A percentile compares a stretch with the other conserved stretches of the same genome.
Evolutionary conservation across 139 green algal species (phyloP).

Genomic region (Chlorella sp.): DNA sequence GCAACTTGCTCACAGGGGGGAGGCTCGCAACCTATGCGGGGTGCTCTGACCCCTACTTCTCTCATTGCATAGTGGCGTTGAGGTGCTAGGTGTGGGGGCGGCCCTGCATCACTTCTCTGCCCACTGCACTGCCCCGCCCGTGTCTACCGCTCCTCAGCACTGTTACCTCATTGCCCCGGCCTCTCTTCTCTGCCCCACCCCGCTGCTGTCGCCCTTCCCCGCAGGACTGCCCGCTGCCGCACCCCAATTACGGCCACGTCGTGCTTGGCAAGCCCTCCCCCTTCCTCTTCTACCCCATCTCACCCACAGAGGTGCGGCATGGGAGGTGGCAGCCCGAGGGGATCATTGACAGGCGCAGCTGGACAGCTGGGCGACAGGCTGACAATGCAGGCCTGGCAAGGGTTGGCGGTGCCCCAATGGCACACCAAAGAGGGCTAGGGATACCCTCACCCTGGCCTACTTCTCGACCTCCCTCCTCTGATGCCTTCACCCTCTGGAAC

Average conservation of each 20-base stretch:
- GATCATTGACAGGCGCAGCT: too few species aligned
- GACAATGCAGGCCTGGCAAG: too few species aligned
- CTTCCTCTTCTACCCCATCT: slow-evolving; percentile 99
- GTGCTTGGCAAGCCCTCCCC: slow-evolving; percentile 94
- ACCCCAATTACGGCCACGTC: slow-evolving; percentile 94
- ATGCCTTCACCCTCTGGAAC: background rate
- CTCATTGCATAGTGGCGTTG: too few species aligned
- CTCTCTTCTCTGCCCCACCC: background rate
- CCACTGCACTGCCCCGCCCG: background rate
- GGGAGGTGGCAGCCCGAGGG: background rate
- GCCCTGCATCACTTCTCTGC: too few species aligned
- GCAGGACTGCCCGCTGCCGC: slow-evolving; percentile 70
- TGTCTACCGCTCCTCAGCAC: background rate
- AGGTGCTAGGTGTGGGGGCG: too few species aligned
- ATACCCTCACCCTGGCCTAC: background rate
- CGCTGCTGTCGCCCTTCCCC: too few species aligned
- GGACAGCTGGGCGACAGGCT: too few species aligned
- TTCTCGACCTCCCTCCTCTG: background rate
- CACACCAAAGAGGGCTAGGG: too few species aligned
- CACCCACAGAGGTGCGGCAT: slow-evolving; percentile 71
- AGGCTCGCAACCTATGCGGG: too few species aligned
- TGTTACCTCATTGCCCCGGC: background rate
- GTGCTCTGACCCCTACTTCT: too few species aligned
- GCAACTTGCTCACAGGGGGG: too few species aligned
- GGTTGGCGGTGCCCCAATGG: too few species aligned